Evolutionary conservation across 2,329 filamentous ascomycete genomes (phyloP).

Genomic region (Cadophora luteo-olivacea): DNA sequence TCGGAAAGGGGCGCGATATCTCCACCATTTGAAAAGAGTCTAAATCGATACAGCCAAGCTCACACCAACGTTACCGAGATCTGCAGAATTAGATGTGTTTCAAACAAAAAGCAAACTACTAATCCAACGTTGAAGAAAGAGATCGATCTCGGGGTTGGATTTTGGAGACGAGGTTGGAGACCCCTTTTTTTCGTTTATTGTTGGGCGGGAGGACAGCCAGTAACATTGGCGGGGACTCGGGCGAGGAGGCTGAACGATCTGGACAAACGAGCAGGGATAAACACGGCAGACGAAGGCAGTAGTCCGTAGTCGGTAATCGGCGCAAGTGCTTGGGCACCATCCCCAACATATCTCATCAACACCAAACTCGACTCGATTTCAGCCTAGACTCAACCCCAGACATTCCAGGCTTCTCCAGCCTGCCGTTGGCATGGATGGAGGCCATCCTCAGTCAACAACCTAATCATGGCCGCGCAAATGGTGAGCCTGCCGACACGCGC

Average conservation of each 20-base stretch:
- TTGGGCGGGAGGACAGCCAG: background rate
- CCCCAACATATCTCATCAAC: constrained; percentile 24
- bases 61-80: background rate
- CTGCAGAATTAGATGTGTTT: background rate
- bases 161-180: background rate
- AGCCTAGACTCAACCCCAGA: constrained; percentile 15
- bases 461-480: constrained; percentile 28
- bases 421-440: constrained; percentile 29
- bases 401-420: constrained; percentile 20
- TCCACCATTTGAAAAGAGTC: constrained; percentile 16
- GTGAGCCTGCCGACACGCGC: constrained; percentile 18
- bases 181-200: constrained; percentile 9
- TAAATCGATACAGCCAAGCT: constrained; percentile 3
- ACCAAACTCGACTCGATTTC: constrained; percentile 26
- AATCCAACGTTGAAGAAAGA: background rate
- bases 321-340: background rate
- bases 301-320: background rate
- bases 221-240: background rate
- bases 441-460: constrained; percentile 19
- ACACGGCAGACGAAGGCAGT: background rate
- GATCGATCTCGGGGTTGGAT: background rate
- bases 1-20: constrained; percentile 15
- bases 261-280: constrained; percentile 13
- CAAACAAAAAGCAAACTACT: background rate
- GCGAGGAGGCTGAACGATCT: constrained; percentile 15